phyloP scores from a whole-genome alignment of 2,329 filamentous ascomycete species.

The Ploettnerulaceae sp. region DNA sequence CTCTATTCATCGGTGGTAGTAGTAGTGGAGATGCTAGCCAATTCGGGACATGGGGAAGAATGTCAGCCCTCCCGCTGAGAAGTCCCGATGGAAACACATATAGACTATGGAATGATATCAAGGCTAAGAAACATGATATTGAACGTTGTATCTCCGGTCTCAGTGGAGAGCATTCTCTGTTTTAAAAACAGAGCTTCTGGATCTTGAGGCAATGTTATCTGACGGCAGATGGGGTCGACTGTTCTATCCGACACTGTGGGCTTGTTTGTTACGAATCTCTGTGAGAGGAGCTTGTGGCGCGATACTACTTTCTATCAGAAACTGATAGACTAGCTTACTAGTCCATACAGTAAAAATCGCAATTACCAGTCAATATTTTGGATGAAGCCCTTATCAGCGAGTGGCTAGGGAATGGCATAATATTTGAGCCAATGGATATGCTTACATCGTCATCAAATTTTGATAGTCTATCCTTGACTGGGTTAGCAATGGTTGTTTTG shows the following conservation, averaged over 20 bases:
- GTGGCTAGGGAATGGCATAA: background rate
- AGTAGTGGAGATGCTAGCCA: background rate
- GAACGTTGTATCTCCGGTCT: background rate
- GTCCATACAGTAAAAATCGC: too few relatives aligned
- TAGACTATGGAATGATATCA: background rate
- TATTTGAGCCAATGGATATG: conserved; percentile 1
- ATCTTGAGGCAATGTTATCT: too few relatives aligned
- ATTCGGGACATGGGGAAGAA: background rate
- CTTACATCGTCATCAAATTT: background rate
- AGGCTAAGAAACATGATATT: background rate
- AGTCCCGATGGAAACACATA: background rate
- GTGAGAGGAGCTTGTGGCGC: too few relatives aligned
- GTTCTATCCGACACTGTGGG: too few relatives aligned
- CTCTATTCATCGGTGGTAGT: background rate
- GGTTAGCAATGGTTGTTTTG: background rate
- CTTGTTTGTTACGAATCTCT: too few relatives aligned
- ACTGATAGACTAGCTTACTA: too few relatives aligned
- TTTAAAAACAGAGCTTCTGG: too few relatives aligned
- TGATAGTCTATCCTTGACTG: background rate
- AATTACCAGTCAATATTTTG: too few relatives aligned
- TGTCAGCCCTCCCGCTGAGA: background rate
- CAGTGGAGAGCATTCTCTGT: too few relatives aligned
- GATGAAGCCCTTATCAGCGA: background rate
- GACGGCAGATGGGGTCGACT: too few relatives aligned
- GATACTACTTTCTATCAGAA: too few relatives aligned